Evolutionary conservation across 805 yeast genomes (phyloP).

Genomic region (Yamadazyma paraphyllophila): DNA sequence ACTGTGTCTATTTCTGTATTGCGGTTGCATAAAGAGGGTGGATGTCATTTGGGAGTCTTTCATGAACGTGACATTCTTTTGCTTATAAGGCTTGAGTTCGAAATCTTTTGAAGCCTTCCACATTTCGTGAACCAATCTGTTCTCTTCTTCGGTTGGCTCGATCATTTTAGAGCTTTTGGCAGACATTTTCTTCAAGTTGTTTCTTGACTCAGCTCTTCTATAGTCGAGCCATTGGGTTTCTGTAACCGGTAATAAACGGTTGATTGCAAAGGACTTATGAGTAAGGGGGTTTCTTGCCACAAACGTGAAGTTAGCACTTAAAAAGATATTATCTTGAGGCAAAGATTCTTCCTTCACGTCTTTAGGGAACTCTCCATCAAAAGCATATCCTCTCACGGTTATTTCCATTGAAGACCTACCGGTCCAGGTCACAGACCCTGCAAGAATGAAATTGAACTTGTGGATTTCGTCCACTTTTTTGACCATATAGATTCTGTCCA

Average conservation of each 20-base stretch:
- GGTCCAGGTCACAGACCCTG: slow-evolving; percentile 93
- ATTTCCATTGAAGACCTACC: slow-evolving; percentile 96
- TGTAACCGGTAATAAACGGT: slow-evolving; percentile 70
- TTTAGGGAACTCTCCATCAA: slow-evolving; percentile 52
- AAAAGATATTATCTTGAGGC: slow-evolving; percentile 65
- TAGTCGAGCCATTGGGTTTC: slow-evolving; percentile 81
- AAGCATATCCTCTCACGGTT: slow-evolving; percentile 82
- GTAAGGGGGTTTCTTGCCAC: slow-evolving; percentile 94
- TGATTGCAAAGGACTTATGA: slow-evolving; percentile 85
- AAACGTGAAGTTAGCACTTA: slow-evolving; percentile 90
- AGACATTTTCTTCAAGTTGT: slow-evolving; percentile 77
- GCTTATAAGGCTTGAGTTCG: slow-evolving; percentile 19
- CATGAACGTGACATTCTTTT: slow-evolving; percentile 53
- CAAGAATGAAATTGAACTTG: slow-evolving; percentile 72
- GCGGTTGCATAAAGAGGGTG: slow-evolving; percentile 93
- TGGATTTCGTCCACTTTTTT: slow-evolving; percentile 77
- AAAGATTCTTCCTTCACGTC: slow-evolving; percentile 56
- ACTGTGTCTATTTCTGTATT: slow-evolving; percentile 90
- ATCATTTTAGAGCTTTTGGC: slow-evolving; percentile 63
- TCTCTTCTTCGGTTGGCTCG: slow-evolving; percentile 68
- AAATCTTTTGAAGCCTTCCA: slow-evolving; percentile 48
- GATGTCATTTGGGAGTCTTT: slow-evolving; percentile 67
- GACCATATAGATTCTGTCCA: slow-evolving; percentile 85
- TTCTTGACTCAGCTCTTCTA: slow-evolving; percentile 85
- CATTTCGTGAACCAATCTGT: slow-evolving; percentile 70